These are phyloP conservation scores for Russula virescens DNA, from an alignment of 768 basidiomycete genomes.

Conservation along the genomic window DNA sequence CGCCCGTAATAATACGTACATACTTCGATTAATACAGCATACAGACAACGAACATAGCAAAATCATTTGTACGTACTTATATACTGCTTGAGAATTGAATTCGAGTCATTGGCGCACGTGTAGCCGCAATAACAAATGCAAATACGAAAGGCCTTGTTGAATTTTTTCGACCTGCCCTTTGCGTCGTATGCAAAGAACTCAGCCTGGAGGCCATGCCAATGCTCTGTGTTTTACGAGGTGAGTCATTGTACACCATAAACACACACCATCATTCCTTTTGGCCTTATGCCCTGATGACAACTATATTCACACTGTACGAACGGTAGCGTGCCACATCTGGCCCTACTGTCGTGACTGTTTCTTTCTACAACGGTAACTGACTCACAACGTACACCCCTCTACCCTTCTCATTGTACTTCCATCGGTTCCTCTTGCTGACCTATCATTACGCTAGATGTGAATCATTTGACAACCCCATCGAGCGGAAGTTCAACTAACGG, in stretches of 20 bases:
- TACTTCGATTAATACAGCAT: background rate
- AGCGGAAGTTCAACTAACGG: too few species aligned
- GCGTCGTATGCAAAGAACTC: too few species aligned
- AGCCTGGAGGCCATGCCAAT: too few species aligned
- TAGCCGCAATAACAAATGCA: too few species aligned
- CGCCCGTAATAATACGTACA: background rate
- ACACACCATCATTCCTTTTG: background rate
- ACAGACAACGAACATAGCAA: too few species aligned
- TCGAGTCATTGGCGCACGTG: too few species aligned
- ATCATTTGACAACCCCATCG: background rate
- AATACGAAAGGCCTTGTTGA: too few species aligned
- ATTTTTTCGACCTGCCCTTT: too few species aligned
- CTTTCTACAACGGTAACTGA: constrained; percentile 87
- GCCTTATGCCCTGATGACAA: constrained; percentile 44
- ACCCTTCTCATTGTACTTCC: background rate
- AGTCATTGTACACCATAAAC: background rate
- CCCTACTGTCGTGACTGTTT: constrained; percentile 45
- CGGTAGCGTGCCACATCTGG: constrained; percentile 33
- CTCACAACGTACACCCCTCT: constrained; percentile 28
- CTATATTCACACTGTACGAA: constrained; percentile 76
- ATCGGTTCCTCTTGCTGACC: background rate
- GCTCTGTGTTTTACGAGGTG: background rate
- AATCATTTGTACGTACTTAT: too few species aligned
- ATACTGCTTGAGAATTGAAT: too few species aligned
- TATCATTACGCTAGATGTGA: background rate